phyloP scores from a whole-genome alignment of 768 basidiomycete genomes.

The Tephrocybe sp. region DNA sequence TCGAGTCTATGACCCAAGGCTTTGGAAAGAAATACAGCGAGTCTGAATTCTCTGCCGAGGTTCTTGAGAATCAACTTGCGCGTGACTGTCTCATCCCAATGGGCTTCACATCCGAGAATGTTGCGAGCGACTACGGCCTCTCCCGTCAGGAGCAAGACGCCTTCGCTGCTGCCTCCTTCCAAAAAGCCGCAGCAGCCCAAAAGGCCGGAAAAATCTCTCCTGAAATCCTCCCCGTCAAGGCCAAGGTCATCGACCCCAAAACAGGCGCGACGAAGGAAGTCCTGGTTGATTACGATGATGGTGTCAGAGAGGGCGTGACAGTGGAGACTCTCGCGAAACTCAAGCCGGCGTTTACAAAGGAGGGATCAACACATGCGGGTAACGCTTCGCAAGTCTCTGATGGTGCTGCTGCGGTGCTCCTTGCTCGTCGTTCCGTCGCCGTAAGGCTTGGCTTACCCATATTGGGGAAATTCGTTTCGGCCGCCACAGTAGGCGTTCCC shows the following conservation, averaged over 20 bases:
- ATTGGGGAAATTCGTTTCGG: slow-evolving; percentile 80
- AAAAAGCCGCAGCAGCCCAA: slow-evolving; percentile 79
- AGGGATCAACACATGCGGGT: slow-evolving; percentile 77
- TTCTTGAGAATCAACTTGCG: slow-evolving; percentile 68
- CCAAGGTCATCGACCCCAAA: slow-evolving; percentile 72
- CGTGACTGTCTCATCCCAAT: slow-evolving; percentile 86
- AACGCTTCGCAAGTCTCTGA: slow-evolving; percentile 93
- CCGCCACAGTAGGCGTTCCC: slow-evolving; percentile 77
- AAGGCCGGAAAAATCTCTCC: slow-evolving; percentile 79
- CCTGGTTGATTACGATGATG: slow-evolving; percentile 81
- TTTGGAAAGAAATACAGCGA: slow-evolving; percentile 56
- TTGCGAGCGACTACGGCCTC: slow-evolving; percentile 78
- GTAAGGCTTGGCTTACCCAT: slow-evolving; percentile 82
- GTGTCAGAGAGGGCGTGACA: slow-evolving; percentile 85
- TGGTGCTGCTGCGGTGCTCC: slow-evolving; percentile 88
- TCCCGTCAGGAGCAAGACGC: slow-evolving; percentile 75
- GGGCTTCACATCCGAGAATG: slow-evolving; percentile 95
- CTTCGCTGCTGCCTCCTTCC: slow-evolving; percentile 84
- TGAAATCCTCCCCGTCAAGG: slow-evolving; percentile 86
- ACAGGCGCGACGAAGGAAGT: slow-evolving; percentile 67
- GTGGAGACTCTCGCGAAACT: slow-evolving; percentile 75
- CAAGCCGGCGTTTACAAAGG: slow-evolving; percentile 82
- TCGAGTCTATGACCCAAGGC: slow-evolving; percentile 88
- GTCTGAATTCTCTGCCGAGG: slow-evolving; percentile 63
- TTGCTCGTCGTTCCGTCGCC: slow-evolving; percentile 78